Evolutionary conservation across 2,329 filamentous ascomycete genomes (phyloP).

Genomic region (Ceratocystis albifundus): DNA sequence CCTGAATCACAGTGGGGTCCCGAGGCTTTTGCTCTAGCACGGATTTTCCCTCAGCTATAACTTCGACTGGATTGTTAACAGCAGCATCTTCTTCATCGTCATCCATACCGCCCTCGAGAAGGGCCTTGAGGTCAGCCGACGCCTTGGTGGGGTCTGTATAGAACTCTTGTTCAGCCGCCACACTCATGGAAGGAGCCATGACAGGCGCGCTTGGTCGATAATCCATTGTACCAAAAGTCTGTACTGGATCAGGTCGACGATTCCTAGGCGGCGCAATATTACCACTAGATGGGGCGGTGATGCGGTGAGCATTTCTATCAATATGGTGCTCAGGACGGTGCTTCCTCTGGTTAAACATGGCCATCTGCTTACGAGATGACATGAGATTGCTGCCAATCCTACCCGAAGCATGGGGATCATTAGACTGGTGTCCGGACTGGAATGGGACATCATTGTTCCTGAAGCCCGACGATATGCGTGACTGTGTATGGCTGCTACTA

Average conservation of each 20-base stretch:
- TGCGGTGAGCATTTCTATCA: constrained; percentile 37
- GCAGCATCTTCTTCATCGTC: constrained; percentile 45
- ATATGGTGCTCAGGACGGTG: constrained; percentile 48
- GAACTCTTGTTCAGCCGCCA: constrained; percentile 33
- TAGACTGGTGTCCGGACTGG: background rate
- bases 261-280: constrained; percentile 33
- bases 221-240: constrained; percentile 21
- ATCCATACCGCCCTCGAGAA: constrained; percentile 72
- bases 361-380: constrained; percentile 45
- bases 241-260: constrained; percentile 25
- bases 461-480: background rate
- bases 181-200: constrained; percentile 18
- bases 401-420: background rate
- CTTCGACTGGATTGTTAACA: background rate
- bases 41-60: background rate
- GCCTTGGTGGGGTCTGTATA: constrained; percentile 64
- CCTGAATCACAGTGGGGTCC: constrained; percentile 15
- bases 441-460: background rate
- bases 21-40: background rate
- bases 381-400: constrained; percentile 31
- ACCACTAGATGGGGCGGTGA: constrained; percentile 23
- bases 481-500: background rate
- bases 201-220: constrained; percentile 15
- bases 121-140: constrained; percentile 63
- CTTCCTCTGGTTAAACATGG: constrained; percentile 44